These are phyloP conservation scores for Rauvolfia tetraphylla DNA, from an alignment of 257 asterid species.

Conservation along the genomic window DNA sequence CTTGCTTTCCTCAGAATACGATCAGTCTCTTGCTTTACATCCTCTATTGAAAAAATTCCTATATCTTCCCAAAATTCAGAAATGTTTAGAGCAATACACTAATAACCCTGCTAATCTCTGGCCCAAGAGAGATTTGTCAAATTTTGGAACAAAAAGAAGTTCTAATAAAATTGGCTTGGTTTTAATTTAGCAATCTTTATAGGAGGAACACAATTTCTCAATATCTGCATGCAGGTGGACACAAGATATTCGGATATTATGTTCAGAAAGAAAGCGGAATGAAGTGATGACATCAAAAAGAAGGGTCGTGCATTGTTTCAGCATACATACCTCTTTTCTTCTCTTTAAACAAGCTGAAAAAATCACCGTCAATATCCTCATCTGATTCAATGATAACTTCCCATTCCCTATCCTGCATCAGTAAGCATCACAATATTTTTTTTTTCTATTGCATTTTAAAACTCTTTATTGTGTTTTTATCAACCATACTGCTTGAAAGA, in stretches of 20 bases:
- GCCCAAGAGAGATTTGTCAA: background rate
- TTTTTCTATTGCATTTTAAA: background rate
- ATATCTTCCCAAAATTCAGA: constrained; percentile 26
- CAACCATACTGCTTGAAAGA: background rate
- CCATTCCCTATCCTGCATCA: constrained; percentile 37
- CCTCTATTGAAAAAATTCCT: constrained; percentile 40
- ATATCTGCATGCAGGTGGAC: background rate
- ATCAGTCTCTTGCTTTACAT: constrained; percentile 55
- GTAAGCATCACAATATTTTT: constrained; percentile 9
- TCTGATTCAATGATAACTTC: constrained; percentile 51
- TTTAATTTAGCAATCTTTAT: background rate
- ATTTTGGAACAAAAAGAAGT: background rate
- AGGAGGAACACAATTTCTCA: background rate
- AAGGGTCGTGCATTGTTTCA: constrained; percentile 1
- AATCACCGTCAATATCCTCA: constrained; percentile 64
- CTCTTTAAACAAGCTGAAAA: constrained; percentile 64
- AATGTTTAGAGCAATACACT: background rate
- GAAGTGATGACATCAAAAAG: constrained; percentile 12
- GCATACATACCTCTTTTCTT: constrained; percentile 48
- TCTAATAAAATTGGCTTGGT: background rate
- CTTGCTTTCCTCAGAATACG: constrained; percentile 80
- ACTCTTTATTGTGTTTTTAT: background rate
- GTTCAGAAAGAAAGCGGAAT: constrained; percentile 4
- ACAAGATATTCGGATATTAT: constrained; percentile 1
- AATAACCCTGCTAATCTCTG: background rate